Conservation (phyloP, 2,329 filamentous ascomycete species). For the Sordariomycetes sp. region DNA sequence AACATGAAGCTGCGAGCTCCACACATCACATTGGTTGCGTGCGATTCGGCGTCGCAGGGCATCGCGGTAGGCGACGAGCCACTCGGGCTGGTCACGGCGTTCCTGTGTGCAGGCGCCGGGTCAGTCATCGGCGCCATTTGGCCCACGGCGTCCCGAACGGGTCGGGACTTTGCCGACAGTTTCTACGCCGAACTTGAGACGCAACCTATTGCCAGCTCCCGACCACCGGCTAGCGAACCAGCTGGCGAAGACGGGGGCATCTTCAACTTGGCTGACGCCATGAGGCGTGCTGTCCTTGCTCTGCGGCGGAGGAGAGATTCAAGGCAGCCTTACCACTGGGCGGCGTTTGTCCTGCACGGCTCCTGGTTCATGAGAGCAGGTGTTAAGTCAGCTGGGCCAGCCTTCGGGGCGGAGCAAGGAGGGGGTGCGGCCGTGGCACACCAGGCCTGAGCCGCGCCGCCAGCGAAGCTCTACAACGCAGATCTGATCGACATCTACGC, state of each 20-base stretch:
- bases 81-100: constrained; percentile 1
- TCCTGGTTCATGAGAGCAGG: neutral
- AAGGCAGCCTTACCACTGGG: neutral
- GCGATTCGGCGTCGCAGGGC: constrained; percentile 2
- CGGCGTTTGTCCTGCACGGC: neutral
- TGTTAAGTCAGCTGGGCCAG: too few relatives aligned
- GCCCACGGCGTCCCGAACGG: constrained; percentile 11
- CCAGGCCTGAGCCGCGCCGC: too few relatives aligned
- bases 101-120: constrained; percentile 1
- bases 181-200: neutral
- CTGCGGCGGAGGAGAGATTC: neutral
- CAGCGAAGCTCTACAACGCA: too few relatives aligned
- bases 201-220: neutral
- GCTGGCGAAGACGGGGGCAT: neutral
- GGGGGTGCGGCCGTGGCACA: too few relatives aligned
- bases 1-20: neutral
- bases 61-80: constrained; percentile 1
- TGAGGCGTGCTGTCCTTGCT: neutral
- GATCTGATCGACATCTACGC: too few relatives aligned
- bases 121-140: constrained; percentile 2
- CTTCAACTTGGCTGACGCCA: neutral
- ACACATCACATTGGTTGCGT: constrained; percentile 3
- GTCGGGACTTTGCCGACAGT: neutral
- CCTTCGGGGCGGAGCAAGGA: too few relatives aligned
- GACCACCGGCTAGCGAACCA: too few relatives aligned